Percentiles rank a stretch among this genome's conserved stretches.
Evolutionary conservation across 148 eudicot species (phyloP).

Genomic region (Bassia scoparia): DNA sequence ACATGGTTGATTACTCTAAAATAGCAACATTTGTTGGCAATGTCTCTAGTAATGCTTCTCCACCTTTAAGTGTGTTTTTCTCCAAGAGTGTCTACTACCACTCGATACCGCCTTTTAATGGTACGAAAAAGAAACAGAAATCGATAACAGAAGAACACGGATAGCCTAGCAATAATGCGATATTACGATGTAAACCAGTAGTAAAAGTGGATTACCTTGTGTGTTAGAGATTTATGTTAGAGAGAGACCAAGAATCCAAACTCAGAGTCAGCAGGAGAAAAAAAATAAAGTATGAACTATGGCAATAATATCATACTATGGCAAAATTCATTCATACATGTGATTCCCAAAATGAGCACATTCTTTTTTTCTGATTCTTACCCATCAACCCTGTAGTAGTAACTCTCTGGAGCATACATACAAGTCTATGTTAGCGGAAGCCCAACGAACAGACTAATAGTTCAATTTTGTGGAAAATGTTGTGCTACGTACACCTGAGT

Average conservation of each 20-base stretch:
- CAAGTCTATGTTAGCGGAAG: conserved; percentile 16
- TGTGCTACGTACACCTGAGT: conserved; percentile 9
- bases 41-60: too few species aligned
- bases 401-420: conserved; percentile 4
- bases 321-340: conserved; percentile 30
- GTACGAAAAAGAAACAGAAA: too few species aligned
- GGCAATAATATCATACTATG: conserved; percentile 1
- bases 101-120: too few species aligned
- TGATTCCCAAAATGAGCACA: neutral
- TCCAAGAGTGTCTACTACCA: too few species aligned
- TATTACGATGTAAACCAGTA: too few species aligned
- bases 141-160: too few species aligned
- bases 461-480: conserved; percentile 5
- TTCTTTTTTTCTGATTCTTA: conserved; percentile 1
- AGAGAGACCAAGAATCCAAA: neutral
- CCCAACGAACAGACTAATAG: neutral
- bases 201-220: neutral
- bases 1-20: too few species aligned
- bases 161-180: too few species aligned
- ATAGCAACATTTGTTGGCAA: too few species aligned
- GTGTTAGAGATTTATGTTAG: neutral
- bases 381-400: conserved; percentile 14
- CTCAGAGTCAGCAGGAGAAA: neutral
- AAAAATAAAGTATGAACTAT: neutral
- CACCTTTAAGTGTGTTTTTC: too few species aligned